Conservation (phyloP, 108 stramenopile genomes). For the Cyclostephanos invisitatus region DNA sequence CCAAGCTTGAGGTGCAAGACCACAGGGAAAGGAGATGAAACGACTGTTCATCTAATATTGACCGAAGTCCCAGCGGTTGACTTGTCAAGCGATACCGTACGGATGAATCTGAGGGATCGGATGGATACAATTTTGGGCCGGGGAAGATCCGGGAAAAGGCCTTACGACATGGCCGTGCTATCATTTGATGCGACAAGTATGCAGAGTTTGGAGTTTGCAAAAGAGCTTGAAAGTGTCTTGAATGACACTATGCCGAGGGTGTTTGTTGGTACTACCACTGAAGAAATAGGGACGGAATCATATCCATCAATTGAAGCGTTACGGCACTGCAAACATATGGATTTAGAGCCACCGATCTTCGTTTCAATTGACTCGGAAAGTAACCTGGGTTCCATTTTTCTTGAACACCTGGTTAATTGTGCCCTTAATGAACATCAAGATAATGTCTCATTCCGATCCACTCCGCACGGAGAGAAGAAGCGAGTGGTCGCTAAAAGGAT, state of each 20-base stretch:
- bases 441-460: conserved; percentile 46
- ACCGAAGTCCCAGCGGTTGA: conserved; percentile 66
- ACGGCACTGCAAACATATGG: conserved; percentile 60
- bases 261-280: conserved; percentile 54
- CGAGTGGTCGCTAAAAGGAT: conserved; percentile 54
- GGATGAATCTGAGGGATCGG: conserved; percentile 27
- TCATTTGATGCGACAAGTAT: conserved; percentile 62
- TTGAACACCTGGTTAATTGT: conserved; percentile 63
- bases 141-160: conserved; percentile 22
- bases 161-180: conserved; percentile 68
- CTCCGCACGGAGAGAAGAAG: conserved; percentile 68
- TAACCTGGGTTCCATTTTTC: conserved; percentile 22
- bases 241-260: conserved; percentile 68
- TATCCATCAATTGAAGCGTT: conserved; percentile 37
- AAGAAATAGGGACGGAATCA: conserved; percentile 10
- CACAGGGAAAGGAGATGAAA: conserved; percentile 36
- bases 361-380: conserved; percentile 49
- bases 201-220: conserved; percentile 61
- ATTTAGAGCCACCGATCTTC: conserved; percentile 67
- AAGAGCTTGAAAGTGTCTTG: conserved; percentile 59
- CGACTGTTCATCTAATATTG: conserved; percentile 67
- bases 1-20: conserved; percentile 9
- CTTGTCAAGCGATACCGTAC: conserved; percentile 33
- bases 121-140: conserved; percentile 36
- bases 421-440: conserved; percentile 35